Percentiles rank a stretch among this genome's conserved stretches.
Evolutionary conservation across 306 rosid species (phyloP).

Genomic region (Sophora flavescens): DNA sequence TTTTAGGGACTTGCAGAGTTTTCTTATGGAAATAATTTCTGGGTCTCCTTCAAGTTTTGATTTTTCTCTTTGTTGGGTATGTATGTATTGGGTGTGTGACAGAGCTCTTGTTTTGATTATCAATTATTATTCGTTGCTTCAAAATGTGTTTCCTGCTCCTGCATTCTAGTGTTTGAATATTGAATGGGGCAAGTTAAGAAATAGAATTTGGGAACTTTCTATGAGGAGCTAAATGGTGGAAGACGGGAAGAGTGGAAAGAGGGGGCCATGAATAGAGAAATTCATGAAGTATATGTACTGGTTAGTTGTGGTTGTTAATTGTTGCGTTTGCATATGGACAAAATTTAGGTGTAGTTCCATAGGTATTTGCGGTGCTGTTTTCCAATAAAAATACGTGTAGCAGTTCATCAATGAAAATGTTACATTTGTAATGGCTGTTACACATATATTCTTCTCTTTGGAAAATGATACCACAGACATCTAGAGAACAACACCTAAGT

Average conservation of each 20-base stretch:
- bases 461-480: too few species aligned
- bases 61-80: neutral
- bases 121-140: neutral
- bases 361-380: too few species aligned
- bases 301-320: conserved; percentile 10
- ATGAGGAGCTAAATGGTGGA: neutral
- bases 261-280: too few species aligned
- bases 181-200: neutral
- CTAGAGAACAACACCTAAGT: too few species aligned
- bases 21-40: neutral
- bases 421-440: too few species aligned
- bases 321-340: neutral
- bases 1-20: too few species aligned
- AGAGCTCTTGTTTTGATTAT: neutral
- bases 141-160: neutral
- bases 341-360: too few species aligned
- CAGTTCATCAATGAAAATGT: too few species aligned
- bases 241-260: neutral
- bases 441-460: too few species aligned
- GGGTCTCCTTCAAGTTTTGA: neutral
- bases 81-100: neutral
- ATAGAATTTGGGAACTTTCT: neutral
- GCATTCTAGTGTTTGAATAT: neutral
- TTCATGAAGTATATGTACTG: neutral
- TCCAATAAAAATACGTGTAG: too few species aligned